Base-by-base conservation (phyloP, 2,329 filamentous ascomycete species). In the Pseudogymnoascus sp. region DNA sequence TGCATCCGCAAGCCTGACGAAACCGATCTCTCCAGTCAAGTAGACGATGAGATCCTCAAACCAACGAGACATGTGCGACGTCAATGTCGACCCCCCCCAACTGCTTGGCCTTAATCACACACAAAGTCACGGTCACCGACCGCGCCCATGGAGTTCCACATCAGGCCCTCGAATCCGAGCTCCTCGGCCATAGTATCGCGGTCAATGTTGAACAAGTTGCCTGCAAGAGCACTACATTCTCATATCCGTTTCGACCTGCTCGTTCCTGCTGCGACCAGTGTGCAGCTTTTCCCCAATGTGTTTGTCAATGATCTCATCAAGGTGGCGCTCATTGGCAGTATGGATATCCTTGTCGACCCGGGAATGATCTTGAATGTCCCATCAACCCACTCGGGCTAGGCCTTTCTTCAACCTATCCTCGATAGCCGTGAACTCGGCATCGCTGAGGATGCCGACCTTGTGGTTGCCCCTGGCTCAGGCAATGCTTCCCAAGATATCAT, bases 191-290 rank as follows among this genome's bases (percentile, higher is more conserved):
- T 90, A 60, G 84, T 83, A 60, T 87, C 82, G 13, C 90, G 83
- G 72, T 94, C 89, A 69, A 95, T 89, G 68, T 84, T 81, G 75
- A 95, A 95, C 0, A 87, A 84, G 75, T 95, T 95, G 60, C 90
- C 90, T 1, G 89, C 89, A 9, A 95, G 78, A 1, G 90, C 90
- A 67, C 59, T 91, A 97, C 73, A 96, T 79, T 64, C 91, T 87
- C 89, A 96, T 93, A 70, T 96, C 91, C 21, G 88, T 92, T 58
- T 87, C 91, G 62, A 96, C 86, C 76, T 96, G 92, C 76, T 97
- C 92, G 71, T 96, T 96, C 68, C 92, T 84, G 74, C 88, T 92
- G 60, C 92, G 87, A 45, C 87, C 87, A 2, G 92, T 96, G 76
- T 96, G 92, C 63, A 96, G 83, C 78, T 96, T 96, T 25, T 92